These are phyloP conservation scores for Aspergillus niger DNA, from an alignment of 2,329 filamentous ascomycete species.

Conservation along the genomic window DNA sequence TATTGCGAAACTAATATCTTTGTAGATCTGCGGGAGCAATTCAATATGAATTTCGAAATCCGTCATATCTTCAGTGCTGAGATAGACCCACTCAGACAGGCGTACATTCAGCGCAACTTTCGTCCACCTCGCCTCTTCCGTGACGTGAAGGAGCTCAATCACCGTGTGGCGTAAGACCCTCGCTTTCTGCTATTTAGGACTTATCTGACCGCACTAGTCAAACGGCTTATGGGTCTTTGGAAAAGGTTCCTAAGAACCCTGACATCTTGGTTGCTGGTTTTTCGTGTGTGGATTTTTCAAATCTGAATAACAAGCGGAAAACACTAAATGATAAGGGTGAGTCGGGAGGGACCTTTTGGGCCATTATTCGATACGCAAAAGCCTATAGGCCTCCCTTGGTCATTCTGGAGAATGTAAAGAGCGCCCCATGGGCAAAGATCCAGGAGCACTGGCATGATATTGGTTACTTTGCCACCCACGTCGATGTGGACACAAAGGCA, in stretches of 20 bases:
- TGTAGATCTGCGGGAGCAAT: conserved; percentile 37
- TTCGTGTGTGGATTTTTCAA: conserved; percentile 74
- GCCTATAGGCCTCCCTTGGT: conserved; percentile 62
- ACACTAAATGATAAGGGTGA: conserved; percentile 59
- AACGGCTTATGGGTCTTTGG: conserved; percentile 66
- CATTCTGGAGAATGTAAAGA: conserved; percentile 70
- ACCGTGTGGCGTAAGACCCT: conserved; percentile 45
- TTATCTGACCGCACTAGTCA: conserved; percentile 45
- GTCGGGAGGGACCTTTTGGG: conserved; percentile 66
- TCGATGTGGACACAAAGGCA: conserved; percentile 66
- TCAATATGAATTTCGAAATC: conserved; percentile 45
- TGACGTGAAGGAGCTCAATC: conserved; percentile 60
- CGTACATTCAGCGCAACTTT: conserved; percentile 65
- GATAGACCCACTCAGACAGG: conserved; percentile 65
- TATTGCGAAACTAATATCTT: background rate
- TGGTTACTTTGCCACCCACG: conserved; percentile 57
- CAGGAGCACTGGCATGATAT: conserved; percentile 49
- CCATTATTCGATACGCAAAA: conserved; percentile 60
- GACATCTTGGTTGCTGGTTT: conserved; percentile 73
- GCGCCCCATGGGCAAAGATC: conserved; percentile 61
- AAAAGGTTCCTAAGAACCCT: conserved; percentile 57
- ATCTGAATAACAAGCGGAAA: conserved; percentile 61
- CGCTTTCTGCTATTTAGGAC: conserved; percentile 5
- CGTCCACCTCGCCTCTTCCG: conserved; percentile 56
- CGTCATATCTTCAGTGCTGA: conserved; percentile 65